Conservation (phyloP, 805 yeast genomes). For the Candida suzukii region DNA sequence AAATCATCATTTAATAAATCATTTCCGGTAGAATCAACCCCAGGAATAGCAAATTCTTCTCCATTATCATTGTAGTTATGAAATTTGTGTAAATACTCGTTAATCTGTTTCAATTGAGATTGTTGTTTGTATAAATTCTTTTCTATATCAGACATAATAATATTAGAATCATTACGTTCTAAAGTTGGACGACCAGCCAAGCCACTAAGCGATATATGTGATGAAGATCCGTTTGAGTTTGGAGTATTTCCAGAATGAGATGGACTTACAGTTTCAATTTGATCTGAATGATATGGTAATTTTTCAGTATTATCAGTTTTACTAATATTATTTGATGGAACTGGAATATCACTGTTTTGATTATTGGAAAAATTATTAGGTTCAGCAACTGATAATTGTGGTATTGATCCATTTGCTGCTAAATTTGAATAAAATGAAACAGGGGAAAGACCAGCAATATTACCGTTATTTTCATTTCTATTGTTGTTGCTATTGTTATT, state of each 20-base stretch:
- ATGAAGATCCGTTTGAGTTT: neutral
- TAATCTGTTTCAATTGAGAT: constrained; percentile 45
- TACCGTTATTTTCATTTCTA: no score
- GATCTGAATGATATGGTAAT: neutral
- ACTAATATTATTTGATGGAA: no score
- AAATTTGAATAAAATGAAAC: neutral
- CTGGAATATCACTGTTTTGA: no score
- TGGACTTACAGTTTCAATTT: neutral
- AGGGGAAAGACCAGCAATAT: neutral
- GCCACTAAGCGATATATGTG: no score
- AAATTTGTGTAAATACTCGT: constrained; percentile 40
- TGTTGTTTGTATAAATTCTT: constrained; percentile 42
- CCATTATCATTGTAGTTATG: neutral
- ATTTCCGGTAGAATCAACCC: neutral
- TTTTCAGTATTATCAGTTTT: no score
- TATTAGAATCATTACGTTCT: constrained; percentile 7
- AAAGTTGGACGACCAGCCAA: neutral
- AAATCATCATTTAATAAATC: constrained; percentile 20
- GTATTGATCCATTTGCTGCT: neutral
- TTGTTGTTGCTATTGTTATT: no score
- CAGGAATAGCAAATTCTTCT: constrained; percentile 3
- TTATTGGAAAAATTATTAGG: no score
- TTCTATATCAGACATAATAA: constrained; percentile 35
- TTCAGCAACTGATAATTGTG: no score
- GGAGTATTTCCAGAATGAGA: neutral